Base-by-base conservation (phyloP, 2,329 filamentous ascomycete genomes). In the Dothistroma septosporum region DNA sequence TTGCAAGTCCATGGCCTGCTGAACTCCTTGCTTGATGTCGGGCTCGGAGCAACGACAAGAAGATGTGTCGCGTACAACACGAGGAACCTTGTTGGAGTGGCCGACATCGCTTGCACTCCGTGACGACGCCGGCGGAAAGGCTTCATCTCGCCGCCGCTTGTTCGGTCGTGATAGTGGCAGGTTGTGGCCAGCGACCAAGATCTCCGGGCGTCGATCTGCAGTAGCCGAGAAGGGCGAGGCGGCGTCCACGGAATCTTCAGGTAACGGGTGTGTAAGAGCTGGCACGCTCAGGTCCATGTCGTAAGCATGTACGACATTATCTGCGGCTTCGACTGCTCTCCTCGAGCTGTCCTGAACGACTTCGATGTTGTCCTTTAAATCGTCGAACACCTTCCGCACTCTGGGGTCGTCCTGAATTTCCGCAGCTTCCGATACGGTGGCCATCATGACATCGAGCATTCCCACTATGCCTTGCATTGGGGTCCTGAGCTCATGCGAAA, bases 401-500 rank as follows among this genome's bases (percentile, higher is more conserved):
- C 76, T 77, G 6, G 80, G 70, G 61, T 83, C 80, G 10, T 76
- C 74, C 61, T 83, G 80, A 41, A 77, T 79, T 62, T 84, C 81
- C 8, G 86, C 81, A 19, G 85, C 85, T 70, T 90, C 87, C 60
- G 87, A 80, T 2, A 90, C 85, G 2, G 86, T 89, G 2, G 87
- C 85, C 74, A 89, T 86, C 86, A 90, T 90, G 62, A 90, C 85
- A 74, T 90, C 87, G 48, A 90, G 76, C 87, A 90, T 90, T 7
- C 87, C 87, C 14, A 90, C 86, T 7, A 90, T 86, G 47, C 87
- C 87, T 73, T 90, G 87, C 87, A 90, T 89, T 1, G 87, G 87
- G 3, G 87, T 90, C 63, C 87, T 79, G 52, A 90, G 73, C 70
- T 90, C 87, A 66, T 90, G 87, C 0, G 87, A 90, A 33, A 90